These are phyloP conservation scores for Ceriops zippeliana DNA, from an alignment of 345 rosid species.

Conservation along the genomic window DNA sequence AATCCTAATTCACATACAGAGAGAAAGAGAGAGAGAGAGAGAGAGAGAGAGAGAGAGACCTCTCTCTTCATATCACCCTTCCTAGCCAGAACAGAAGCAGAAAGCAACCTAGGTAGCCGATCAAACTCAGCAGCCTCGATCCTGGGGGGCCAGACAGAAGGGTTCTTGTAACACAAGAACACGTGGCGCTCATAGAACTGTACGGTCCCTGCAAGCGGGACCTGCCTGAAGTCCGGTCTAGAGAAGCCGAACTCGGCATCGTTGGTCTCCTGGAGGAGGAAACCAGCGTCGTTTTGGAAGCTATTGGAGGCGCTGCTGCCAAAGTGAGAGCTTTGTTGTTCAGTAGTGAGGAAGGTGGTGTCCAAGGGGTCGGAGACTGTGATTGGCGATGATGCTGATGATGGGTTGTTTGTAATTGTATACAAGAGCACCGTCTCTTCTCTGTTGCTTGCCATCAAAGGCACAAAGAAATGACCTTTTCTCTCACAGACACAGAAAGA, in stretches of 20 bases:
- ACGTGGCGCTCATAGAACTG: constrained; percentile 84
- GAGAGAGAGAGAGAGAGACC: constrained; percentile 29
- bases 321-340: constrained; percentile 45
- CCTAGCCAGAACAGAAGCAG: constrained; percentile 71
- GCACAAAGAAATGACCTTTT: no score
- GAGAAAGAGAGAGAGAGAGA: constrained; percentile 8
- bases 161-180: constrained; percentile 90
- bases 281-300: constrained; percentile 64
- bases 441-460: constrained; percentile 56
- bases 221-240: constrained; percentile 70
- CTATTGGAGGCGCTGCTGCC: constrained; percentile 66
- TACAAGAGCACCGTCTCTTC: constrained; percentile 63
- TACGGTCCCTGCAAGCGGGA: constrained; percentile 71
- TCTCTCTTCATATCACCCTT: constrained; percentile 64
- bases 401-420: constrained; percentile 36
- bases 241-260: constrained; percentile 78
- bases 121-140: constrained; percentile 99
- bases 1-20: background rate
- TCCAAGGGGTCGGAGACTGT: constrained; percentile 67
- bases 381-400: constrained; percentile 56
- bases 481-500: background rate
- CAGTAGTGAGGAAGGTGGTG: constrained; percentile 36
- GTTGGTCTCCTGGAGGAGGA: constrained; percentile 43
- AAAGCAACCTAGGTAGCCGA: constrained; percentile 92
- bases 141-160: constrained; percentile 90